Percentiles rank a stretch among this genome's conserved stretches.
These are phyloP conservation scores for Brassica napus DNA, from an alignment of 345 rosid species.

Conservation along the genomic window DNA sequence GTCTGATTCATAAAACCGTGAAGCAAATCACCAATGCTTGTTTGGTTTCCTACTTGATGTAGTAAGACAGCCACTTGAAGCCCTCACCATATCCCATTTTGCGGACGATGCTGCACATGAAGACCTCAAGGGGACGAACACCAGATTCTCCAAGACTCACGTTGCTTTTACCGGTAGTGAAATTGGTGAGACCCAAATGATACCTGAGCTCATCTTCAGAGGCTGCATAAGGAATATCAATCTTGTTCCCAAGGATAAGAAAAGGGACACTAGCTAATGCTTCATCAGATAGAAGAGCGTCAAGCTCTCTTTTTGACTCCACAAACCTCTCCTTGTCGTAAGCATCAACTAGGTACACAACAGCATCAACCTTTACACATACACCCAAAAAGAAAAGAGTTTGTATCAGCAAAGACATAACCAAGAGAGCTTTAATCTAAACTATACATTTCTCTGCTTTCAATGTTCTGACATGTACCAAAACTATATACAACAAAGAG, in stretches of 20 bases:
- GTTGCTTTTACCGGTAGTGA: conserved; percentile 76
- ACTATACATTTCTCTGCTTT: neutral
- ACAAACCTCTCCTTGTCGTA: conserved; percentile 68
- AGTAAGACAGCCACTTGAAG: conserved; percentile 73
- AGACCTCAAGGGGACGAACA: conserved; percentile 74
- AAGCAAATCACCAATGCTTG: conserved; percentile 1
- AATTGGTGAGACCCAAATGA: conserved; percentile 64
- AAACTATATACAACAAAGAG: neutral
- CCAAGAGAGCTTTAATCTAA: neutral
- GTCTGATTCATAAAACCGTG: neutral
- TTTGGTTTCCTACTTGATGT: conserved; percentile 51
- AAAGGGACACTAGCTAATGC: conserved; percentile 60
- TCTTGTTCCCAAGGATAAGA: conserved; percentile 78
- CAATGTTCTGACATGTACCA: neutral
- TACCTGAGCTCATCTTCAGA: conserved; percentile 74
- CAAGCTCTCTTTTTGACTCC: conserved; percentile 70
- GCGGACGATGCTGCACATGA: conserved; percentile 84
- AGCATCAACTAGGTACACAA: conserved; percentile 76
- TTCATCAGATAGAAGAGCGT: conserved; percentile 72
- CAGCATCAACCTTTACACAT: conserved; percentile 68
- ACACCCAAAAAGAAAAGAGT: neutral
- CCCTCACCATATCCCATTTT: conserved; percentile 89
- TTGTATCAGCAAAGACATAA: conserved; percentile 8
- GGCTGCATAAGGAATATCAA: conserved; percentile 74
- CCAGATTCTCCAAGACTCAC: conserved; percentile 50